phyloP scores from a whole-genome alignment of 148 eudicot species.

The Dysphania ambrosioides region DNA sequence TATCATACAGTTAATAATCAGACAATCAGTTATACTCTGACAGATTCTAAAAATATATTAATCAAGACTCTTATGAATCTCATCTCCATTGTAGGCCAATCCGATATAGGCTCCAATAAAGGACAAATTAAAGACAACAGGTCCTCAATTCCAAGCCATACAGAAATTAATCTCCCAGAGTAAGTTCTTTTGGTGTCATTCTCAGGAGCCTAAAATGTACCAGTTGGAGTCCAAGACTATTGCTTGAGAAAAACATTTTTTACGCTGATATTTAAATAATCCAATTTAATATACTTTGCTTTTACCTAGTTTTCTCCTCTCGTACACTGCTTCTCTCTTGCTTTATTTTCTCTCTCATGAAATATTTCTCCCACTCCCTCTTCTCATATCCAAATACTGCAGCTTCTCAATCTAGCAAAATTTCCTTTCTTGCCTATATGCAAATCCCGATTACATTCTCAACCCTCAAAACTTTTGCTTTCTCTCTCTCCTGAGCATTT shows the following conservation, averaged over 20 bases:
- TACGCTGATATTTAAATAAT: not conserved
- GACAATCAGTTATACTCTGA: not conserved
- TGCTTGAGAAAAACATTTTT: not conserved
- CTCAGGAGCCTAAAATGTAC: not conserved
- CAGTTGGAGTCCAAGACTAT: not conserved
- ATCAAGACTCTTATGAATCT: too few species aligned
- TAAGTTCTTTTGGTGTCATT: not conserved
- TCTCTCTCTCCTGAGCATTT: not conserved
- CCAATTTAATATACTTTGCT: not conserved
- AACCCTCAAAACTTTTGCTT: not conserved
- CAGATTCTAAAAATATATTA: too few species aligned
- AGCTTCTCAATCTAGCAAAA: not conserved
- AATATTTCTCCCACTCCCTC: not conserved
- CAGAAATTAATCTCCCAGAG: not conserved
- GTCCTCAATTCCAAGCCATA: not conserved
- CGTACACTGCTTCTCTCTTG: not conserved
- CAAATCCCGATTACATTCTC: not conserved
- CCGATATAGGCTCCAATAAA: not conserved
- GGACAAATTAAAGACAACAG: not conserved
- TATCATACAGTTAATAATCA: not conserved
- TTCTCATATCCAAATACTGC: too few species aligned
- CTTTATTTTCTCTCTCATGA: not conserved
- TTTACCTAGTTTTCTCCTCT: not conserved
- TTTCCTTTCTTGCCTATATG: not conserved
- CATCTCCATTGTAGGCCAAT: not conserved